Evolutionary conservation across 2,329 filamentous ascomycete genomes (phyloP), one percentile per base, ranked within the genome.

Genomic region (Claviceps digitariae): DNA sequence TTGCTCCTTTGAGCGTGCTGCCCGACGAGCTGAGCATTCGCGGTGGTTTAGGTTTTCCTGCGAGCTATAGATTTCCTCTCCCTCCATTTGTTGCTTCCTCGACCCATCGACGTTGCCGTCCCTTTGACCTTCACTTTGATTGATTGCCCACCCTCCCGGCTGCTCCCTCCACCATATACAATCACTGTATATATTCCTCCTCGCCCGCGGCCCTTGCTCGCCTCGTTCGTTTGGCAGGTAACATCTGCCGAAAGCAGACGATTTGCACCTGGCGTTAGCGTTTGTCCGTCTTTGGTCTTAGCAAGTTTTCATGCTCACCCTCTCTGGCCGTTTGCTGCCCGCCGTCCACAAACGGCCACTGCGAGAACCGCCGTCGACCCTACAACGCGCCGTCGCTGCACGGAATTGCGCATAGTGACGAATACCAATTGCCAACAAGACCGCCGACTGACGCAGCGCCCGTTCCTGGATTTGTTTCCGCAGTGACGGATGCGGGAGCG

Each of bases 401-500:
- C 23, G 17, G 31, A 34, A 34, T 27, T 12, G 48, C 34, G 13
- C 10, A 21, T n/a, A 8, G 34, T 27, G 48, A 38, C 48, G 31
- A 27, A 50, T 17, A 21, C 31, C 20, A 20, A n/a, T n/a, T n/a
- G 31, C 36, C 15, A 15, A 41, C 23, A 29, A 20, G 23, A 45
- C 27, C 17, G 41, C 20, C 4, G n/a, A n/a, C 31, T n/a, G 50
- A 38, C 41, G 41, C 29, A 40, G 31, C n/a, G 29, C 34, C 45
- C 9, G 44, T 27, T 48, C 34, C 46, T 50, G 47, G 47, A 50
- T 38, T 51, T 57, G 56, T 60, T 54, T 55, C 57, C 59, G 23
- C 55, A 58, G 59, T 55, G 59, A 60, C 57, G 56, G 48, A 56
- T 59, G 57, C 55, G 52, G 58, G 48, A 29, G 55, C 54, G 47